phyloP scores from a whole-genome alignment of 495 filamentous ascomycete genomes.

The Lasiosphaeris hirsuta region DNA sequence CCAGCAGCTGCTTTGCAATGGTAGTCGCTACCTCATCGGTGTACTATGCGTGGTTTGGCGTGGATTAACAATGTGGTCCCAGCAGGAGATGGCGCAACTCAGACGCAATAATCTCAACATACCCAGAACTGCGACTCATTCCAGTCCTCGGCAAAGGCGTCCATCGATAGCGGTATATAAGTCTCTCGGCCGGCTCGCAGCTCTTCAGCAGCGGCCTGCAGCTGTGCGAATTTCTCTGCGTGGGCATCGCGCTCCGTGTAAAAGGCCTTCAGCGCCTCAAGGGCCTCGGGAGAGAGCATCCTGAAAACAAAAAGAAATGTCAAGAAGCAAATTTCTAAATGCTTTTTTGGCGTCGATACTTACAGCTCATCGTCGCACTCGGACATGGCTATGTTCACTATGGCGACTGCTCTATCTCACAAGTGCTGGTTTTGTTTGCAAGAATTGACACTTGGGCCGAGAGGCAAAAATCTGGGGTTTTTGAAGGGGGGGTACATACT shows the following conservation, averaged over 20 bases:
- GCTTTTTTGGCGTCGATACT: slow-evolving; percentile 10
- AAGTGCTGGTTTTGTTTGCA: neutral
- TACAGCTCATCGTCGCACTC: slow-evolving; percentile 44
- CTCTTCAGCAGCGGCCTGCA: slow-evolving; percentile 47
- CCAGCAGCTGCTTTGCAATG: slow-evolving; percentile 60
- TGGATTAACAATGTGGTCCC: too few species aligned
- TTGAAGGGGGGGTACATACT: too few species aligned
- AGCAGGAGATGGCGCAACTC: neutral
- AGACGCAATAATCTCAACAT: slow-evolving; percentile 14
- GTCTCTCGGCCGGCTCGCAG: slow-evolving; percentile 22
- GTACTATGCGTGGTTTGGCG: slow-evolving; percentile 51
- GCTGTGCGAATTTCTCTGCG: slow-evolving; percentile 61
- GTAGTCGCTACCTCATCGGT: slow-evolving; percentile 61
- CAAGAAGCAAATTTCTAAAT: neutral
- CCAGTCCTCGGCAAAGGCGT: slow-evolving; percentile 76
- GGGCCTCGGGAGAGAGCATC: slow-evolving; percentile 55
- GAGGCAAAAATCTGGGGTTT: too few species aligned
- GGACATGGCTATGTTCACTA: slow-evolving; percentile 3
- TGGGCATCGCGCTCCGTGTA: slow-evolving; percentile 63
- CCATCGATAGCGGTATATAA: slow-evolving; percentile 55
- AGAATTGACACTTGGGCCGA: neutral
- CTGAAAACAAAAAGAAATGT: slow-evolving; percentile 28
- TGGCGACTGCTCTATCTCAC: too few species aligned
- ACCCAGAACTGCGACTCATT: slow-evolving; percentile 80
- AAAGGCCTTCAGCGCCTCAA: slow-evolving; percentile 65